Evolutionary conservation across 2,329 filamentous ascomycete species (phyloP).

Genomic region (Hymenoscyphus linearis): DNA sequence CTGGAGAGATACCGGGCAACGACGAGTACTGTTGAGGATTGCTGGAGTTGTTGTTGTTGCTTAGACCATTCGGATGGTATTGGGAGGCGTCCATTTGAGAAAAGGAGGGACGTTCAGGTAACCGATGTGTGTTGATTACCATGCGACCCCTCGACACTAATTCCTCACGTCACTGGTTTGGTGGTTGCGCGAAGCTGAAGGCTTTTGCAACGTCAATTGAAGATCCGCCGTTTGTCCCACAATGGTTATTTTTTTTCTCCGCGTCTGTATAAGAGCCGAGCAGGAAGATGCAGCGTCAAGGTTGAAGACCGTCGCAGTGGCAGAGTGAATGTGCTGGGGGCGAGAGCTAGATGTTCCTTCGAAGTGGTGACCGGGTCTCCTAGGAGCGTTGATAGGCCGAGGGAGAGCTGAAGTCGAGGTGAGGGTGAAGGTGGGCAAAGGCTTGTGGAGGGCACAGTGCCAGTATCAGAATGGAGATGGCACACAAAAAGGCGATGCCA

Average conservation of each 20-base stretch:
- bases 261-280: not conserved
- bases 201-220: not conserved
- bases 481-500: not conserved
- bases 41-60: slow-evolving; percentile 19
- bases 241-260: not conserved
- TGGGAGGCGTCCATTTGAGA: slow-evolving; percentile 26
- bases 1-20: slow-evolving; percentile 31
- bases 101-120: not conserved
- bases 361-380: not conserved
- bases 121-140: not conserved
- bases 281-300: slow-evolving; percentile 2
- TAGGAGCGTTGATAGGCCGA: not conserved
- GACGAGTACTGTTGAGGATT: slow-evolving; percentile 22
- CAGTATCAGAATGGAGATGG: not conserved
- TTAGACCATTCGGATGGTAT: slow-evolving; percentile 30
- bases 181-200: not conserved
- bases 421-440: not conserved
- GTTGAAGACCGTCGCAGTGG: not conserved
- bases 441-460: not conserved
- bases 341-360: not conserved
- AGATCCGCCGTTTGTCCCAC: not conserved
- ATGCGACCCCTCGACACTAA: slow-evolving; percentile 7
- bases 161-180: slow-evolving; percentile 6
- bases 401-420: not conserved
- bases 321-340: not conserved